These are phyloP conservation scores for Daldinia decipiens DNA, from an alignment of 495 filamentous ascomycete genomes.

Conservation along the genomic window DNA sequence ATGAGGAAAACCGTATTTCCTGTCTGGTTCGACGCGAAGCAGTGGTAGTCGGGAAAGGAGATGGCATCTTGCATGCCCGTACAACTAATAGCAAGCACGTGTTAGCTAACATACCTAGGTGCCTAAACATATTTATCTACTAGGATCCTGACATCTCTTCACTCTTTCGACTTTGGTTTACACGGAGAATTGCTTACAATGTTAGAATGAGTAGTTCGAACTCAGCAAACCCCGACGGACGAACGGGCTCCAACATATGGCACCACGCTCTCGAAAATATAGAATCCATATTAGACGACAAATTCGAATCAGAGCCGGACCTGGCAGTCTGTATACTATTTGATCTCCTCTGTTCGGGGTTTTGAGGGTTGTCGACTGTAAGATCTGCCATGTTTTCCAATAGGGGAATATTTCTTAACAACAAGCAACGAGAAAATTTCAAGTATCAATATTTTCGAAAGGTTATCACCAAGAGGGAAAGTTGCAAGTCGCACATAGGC, in stretches of 20 bases:
- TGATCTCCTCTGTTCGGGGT: constrained; percentile 18
- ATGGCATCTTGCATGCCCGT: constrained; percentile 68
- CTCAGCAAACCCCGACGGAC: constrained; percentile 52
- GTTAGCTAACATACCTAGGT: constrained; percentile 26
- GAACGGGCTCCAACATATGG: constrained; percentile 52
- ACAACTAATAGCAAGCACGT: constrained; percentile 20
- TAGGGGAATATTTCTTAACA: background rate
- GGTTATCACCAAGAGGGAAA: constrained; percentile 4
- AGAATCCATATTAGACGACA: constrained; percentile 20
- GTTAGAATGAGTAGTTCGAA: constrained; percentile 57
- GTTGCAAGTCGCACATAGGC: constrained; percentile 8
- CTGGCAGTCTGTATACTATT: constrained; percentile 12
- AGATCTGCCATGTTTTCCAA: constrained; percentile 25
- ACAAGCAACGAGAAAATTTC: background rate
- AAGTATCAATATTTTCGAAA: constrained; percentile 7
- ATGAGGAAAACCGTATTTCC: constrained; percentile 70
- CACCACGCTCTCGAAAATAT: constrained; percentile 46
- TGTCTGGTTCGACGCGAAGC: constrained; percentile 73
- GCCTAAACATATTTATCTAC: background rate
- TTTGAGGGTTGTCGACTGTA: constrained; percentile 15
- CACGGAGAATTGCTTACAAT: constrained; percentile 47
- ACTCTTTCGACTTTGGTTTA: background rate
- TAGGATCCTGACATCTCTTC: background rate
- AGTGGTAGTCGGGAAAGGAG: constrained; percentile 69
- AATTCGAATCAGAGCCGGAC: constrained; percentile 10